Evolutionary conservation across 129 eudicot genomes (phyloP), one percentile per base, ranked within the genome.

Genomic region (Deinandra increscens): DNA sequence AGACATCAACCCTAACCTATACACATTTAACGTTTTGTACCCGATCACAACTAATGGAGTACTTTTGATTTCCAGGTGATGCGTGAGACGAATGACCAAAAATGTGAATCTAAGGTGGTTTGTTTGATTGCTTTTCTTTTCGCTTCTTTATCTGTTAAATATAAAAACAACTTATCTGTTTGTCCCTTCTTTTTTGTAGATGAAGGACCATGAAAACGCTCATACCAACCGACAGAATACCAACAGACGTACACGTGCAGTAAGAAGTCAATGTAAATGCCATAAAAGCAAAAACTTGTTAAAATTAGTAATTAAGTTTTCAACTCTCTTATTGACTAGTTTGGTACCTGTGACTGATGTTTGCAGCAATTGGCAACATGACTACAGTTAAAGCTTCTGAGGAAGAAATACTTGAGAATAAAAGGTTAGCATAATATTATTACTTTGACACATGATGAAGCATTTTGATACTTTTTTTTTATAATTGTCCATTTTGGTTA

Each of bases 221-320:
- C 33, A 60, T 69, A 15, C 60, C 63, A 22, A 75, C 62, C 53
- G 66, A 50, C 56, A 73, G 66, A 38, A 31, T 70, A 11, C 53
- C 41, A 60, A 61, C 61, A 72, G 54, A 70, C 71, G 68, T 66
- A 76, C 76, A 65, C 87, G 81, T 46, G 73, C 73, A 14, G 17
- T 50, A 50, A 81, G 85, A 84, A 87, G 96, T 62, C 86, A 20
- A 83, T 91, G 95, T 91, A 87, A 84, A 23, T 74, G 17, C 70
- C 64, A 39, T 11, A 34, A 75, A 37, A 17, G 33, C 36, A 36
- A 36, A 20, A 13, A 22, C 44, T 42, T 9, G 49, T 8, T 51
- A n/a, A 11, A 18, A 12, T 8, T 12, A 31, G 46, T 56, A 31
- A 58, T 42, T 3, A 34, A 58, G 17, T 44, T 72, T 66, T n/a